A percentile compares a stretch with the other conserved stretches of the same genome.
phyloP scores from a whole-genome alignment of 345 rosid genomes.

The Anacardium occidentale region DNA sequence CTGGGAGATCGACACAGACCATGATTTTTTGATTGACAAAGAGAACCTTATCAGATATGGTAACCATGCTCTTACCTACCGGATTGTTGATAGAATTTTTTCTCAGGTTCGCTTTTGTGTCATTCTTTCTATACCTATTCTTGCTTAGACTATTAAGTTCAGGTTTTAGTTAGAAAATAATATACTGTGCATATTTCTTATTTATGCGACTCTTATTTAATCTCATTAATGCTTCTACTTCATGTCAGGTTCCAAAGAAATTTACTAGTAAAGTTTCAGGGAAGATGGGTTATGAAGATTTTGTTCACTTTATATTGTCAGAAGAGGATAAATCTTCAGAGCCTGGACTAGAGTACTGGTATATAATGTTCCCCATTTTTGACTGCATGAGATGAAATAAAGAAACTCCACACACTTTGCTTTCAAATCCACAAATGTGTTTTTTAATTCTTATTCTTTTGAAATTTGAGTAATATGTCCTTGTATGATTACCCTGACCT shows the following conservation, averaged over 20 bases:
- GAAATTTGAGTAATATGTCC: not conserved
- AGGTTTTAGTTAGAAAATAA: slow-evolving; percentile 4
- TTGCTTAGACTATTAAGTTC: not conserved
- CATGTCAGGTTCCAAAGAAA: slow-evolving; percentile 63
- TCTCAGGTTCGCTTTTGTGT: slow-evolving; percentile 64
- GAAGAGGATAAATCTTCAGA: slow-evolving; percentile 96
- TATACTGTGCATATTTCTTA: not conserved
- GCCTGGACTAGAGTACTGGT: slow-evolving; percentile 93
- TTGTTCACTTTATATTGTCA: slow-evolving; percentile 85
- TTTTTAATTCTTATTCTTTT: not conserved
- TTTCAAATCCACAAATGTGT: not conserved
- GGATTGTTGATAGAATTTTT: slow-evolving; percentile 87
- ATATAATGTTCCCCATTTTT: not conserved
- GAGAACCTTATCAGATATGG: slow-evolving; percentile 96
- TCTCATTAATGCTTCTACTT: slow-evolving; percentile 10
- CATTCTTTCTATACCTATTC: not conserved
- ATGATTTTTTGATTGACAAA: slow-evolving; percentile 91
- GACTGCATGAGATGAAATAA: not conserved
- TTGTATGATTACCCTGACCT: not conserved
- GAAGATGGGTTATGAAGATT: slow-evolving; percentile 96
- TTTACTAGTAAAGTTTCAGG: slow-evolving; percentile 79
- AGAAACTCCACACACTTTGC: not conserved
- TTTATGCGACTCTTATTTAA: not conserved
- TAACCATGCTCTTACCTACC: slow-evolving; percentile 93
- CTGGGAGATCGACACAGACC: slow-evolving; percentile 98